Evolutionary conservation across 305 asterid genomes (phyloP).

Genomic region (Fraxinus latifolia): DNA sequence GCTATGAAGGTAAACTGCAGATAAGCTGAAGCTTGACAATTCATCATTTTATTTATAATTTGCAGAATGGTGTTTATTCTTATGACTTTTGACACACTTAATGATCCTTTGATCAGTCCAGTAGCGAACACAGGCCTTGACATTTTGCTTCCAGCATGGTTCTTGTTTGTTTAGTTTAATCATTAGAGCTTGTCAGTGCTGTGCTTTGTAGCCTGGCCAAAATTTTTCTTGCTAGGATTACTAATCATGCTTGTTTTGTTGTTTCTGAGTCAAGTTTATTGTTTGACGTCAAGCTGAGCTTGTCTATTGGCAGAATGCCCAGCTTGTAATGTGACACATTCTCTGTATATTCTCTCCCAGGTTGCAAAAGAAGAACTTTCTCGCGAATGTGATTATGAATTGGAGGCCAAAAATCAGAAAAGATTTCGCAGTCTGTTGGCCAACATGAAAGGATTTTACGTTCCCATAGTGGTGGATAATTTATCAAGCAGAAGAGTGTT

Average conservation of each 20-base stretch:
- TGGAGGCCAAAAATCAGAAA: constrained; percentile 85
- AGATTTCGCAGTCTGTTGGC: constrained; percentile 60
- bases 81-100: not conserved
- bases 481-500: constrained; percentile 77
- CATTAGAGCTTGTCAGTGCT: constrained; percentile 13
- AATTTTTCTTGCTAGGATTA: constrained; percentile 10
- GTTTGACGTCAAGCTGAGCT: not conserved
- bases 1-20: constrained; percentile 73
- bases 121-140: not conserved
- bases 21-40: constrained; percentile 7
- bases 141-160: not conserved
- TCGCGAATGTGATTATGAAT: constrained; percentile 80
- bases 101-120: not conserved
- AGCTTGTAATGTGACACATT: constrained; percentile 15
- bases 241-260: constrained; percentile 18
- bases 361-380: constrained; percentile 96
- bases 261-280: not conserved
- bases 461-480: constrained; percentile 75
- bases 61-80: constrained; percentile 13
- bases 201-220: constrained; percentile 1
- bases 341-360: constrained; percentile 37
- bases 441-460: constrained; percentile 60
- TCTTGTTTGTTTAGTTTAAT: constrained; percentile 13
- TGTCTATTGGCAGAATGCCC: not conserved
- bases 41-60: constrained; percentile 10